phyloP scores from a whole-genome alignment of 805 yeast species.

The Lachancea fermentati region DNA sequence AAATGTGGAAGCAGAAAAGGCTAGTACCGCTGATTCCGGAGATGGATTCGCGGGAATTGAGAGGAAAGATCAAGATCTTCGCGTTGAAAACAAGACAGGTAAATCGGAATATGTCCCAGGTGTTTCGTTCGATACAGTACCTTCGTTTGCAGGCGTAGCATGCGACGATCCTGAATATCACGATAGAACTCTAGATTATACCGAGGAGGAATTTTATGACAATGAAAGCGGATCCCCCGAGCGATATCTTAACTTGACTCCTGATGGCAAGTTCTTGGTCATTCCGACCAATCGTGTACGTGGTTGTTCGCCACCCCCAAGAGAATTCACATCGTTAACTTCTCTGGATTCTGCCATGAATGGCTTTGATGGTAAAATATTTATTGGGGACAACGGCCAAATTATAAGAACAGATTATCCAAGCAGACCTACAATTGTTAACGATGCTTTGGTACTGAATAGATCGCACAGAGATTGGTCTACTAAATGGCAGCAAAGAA shows the following conservation, averaged over 20 bases:
- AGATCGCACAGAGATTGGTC: constrained; percentile 22
- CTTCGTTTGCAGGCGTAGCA: constrained; percentile 19
- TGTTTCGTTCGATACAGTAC: constrained; percentile 34
- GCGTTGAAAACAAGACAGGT: background rate
- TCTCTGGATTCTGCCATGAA: constrained; percentile 5
- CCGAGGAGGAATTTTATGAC: constrained; percentile 33
- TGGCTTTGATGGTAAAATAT: constrained; percentile 17
- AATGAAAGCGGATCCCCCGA: constrained; percentile 21
- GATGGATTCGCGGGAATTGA: background rate
- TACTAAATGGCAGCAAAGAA: constrained; percentile 18
- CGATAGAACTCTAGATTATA: constrained; percentile 23
- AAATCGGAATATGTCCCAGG: constrained; percentile 16
- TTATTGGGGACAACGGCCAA: constrained; percentile 27
- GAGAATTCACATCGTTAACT: constrained; percentile 4
- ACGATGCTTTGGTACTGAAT: constrained; percentile 29
- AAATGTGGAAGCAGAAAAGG: background rate
- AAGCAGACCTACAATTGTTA: constrained; percentile 28
- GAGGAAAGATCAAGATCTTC: background rate
- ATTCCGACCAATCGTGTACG: constrained; percentile 4
- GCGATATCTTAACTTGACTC: background rate
- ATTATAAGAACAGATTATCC: constrained; percentile 33
- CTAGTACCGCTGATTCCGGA: background rate
- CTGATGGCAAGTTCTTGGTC: constrained; percentile 9
- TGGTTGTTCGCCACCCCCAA: constrained; percentile 12
- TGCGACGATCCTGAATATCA: constrained; percentile 26